Base-by-base conservation (phyloP, 192 early-diverging fungal genomes). In the Coemansia sp. region DNA sequence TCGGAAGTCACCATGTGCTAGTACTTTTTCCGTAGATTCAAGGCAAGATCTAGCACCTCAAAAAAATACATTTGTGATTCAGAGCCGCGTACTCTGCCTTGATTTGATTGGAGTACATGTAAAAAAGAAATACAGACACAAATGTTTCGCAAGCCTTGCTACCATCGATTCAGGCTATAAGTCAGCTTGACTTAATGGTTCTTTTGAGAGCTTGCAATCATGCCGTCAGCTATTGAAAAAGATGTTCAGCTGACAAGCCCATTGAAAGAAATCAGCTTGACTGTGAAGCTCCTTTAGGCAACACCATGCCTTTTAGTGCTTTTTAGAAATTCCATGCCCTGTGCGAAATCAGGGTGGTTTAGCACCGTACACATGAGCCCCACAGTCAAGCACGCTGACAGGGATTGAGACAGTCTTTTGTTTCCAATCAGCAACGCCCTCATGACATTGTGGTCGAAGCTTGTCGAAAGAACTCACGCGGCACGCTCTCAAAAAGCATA, bases 1-100 rank as follows among this genome's bases (percentile, higher is more conserved):
- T 34, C 73, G 7, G 81, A 83, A n/a, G 50, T 73, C 1, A 65
- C 70, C 16, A 53, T 83, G 10, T 75, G 81, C 68, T 83, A 46
- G 44, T 5, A 13, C 18, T 18, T 3, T 7, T 36, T 36, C 34
- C 4, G 3, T 36, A 7, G 7, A 7, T 36, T 36, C 34, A n/a
- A 7, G 34, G 34, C 34, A 36, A 36, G 34, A 3, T 36, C 34
- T 36, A 36, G 34, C 34, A 7, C 34, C 3, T 36, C 34, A 36
- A 36, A 36, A 36, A 36, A 36, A 36, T 7, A 36, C 34, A n/a
- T 3, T 36, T 36, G 34, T 3, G 34, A 3, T 36, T 36, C 34
- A 7, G 34, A 36, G 3, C 34, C 34, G 34, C 7, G 34, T 36
- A 7, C 34, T 36, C 7, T 36, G 7, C 34, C 34, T 36, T 36